These are phyloP conservation scores for Exophiala xenobiotica DNA, from an alignment of 2,329 filamentous ascomycete species.

Conservation along the genomic window DNA sequence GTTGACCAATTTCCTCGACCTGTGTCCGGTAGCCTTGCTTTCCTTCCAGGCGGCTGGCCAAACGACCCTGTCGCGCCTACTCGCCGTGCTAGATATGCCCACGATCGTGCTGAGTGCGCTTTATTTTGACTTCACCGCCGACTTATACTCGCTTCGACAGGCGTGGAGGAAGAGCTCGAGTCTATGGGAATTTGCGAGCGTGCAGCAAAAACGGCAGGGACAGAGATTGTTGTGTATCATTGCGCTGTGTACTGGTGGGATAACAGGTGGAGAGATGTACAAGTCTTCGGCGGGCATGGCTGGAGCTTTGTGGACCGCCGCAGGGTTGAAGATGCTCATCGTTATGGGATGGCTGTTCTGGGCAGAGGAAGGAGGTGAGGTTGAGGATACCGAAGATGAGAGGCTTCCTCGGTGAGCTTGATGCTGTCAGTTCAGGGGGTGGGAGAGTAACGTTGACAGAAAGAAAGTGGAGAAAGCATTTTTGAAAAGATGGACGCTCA, in stretches of 20 bases:
- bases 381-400: no score
- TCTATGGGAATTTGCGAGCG: conserved; percentile 37
- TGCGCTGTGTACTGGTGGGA: conserved; percentile 41
- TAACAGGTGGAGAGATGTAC: conserved; percentile 45
- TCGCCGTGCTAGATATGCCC: conserved; percentile 46
- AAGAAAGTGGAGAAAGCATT: no score
- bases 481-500: no score
- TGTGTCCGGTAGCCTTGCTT: conserved; percentile 42
- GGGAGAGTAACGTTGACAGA: no score
- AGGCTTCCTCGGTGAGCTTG: no score
- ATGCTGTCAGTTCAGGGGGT: no score
- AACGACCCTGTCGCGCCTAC: conserved; percentile 43
- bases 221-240: conserved; percentile 39
- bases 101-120: conserved; percentile 48
- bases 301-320: conserved; percentile 45
- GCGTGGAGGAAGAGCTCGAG: conserved; percentile 40
- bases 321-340: conserved; percentile 41
- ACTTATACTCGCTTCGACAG: conserved; percentile 36
- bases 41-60: conserved; percentile 45
- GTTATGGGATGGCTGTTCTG: conserved; percentile 41
- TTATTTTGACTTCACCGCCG: conserved; percentile 47
- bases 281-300: conserved; percentile 43
- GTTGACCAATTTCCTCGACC: conserved; percentile 28
- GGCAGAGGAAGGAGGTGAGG: conserved; percentile 31
- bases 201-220: conserved; percentile 22